Percentiles rank a stretch among this genome's conserved stretches.
These are phyloP conservation scores for Scolecobasidium constrictum DNA, from an alignment of 2,329 filamentous ascomycete genomes.

Conservation along the genomic window DNA sequence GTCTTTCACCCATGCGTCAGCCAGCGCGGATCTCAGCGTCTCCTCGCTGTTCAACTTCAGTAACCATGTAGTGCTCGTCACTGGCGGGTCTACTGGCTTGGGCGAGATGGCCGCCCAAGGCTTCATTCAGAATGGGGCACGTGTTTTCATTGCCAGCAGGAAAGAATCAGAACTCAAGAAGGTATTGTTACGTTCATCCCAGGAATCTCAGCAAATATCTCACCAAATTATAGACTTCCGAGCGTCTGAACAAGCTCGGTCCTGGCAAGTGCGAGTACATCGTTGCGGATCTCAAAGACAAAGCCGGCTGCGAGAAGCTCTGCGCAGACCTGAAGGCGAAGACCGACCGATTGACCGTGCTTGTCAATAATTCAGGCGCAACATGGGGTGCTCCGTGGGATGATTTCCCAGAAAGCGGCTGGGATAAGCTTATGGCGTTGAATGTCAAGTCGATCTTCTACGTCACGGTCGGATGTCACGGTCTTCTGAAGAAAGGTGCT, in stretches of 20 bases:
- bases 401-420: conserved; percentile 45
- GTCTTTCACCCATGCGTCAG: not conserved
- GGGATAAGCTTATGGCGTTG: conserved; percentile 45
- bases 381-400: conserved; percentile 47
- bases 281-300: conserved; percentile 40
- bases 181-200: conserved; percentile 7
- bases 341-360: conserved; percentile 31
- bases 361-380: conserved; percentile 43
- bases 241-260: conserved; percentile 39
- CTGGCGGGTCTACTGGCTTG: conserved; percentile 40
- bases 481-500: conserved; percentile 35
- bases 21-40: conserved; percentile 19
- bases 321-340: conserved; percentile 37
- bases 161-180: conserved; percentile 39
- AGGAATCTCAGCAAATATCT: no score
- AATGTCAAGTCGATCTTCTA: conserved; percentile 45
- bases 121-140: conserved; percentile 41
- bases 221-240: conserved; percentile 29
- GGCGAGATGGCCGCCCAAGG: conserved; percentile 46
- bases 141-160: conserved; percentile 42
- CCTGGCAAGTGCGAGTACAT: conserved; percentile 41
- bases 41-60: conserved; percentile 24
- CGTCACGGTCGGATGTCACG: conserved; percentile 31
- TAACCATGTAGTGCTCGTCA: conserved; percentile 35
- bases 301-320: conserved; percentile 37